phyloP scores from a whole-genome alignment of 176 grass and related monocot genomes.

The Raddia guianensis region DNA sequence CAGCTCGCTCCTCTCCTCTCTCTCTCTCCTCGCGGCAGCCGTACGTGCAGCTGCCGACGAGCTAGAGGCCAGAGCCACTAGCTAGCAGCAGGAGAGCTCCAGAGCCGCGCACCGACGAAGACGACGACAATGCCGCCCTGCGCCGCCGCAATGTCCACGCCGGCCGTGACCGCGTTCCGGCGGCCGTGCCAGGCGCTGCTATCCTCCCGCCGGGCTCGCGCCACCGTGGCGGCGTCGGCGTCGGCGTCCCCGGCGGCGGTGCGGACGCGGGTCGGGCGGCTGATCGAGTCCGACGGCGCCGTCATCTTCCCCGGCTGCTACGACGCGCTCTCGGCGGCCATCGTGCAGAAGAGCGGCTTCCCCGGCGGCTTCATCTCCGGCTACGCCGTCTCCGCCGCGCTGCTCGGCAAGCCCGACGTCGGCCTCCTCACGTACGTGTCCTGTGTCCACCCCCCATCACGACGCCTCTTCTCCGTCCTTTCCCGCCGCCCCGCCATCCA shows the following conservation, averaged over 20 bases:
- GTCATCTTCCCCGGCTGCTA: conserved; percentile 45
- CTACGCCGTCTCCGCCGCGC: conserved; percentile 44
- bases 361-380: conserved; percentile 49
- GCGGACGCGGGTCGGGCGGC: conserved; percentile 34
- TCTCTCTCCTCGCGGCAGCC: too few relatives aligned
- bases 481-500: not conserved
- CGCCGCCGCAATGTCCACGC: not conserved
- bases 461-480: not conserved
- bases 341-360: conserved; percentile 50
- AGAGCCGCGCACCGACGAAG: too few relatives aligned
- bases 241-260: not conserved
- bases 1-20: too few relatives aligned
- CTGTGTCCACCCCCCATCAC: not conserved
- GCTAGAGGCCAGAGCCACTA: not conserved
- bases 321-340: conserved; percentile 57
- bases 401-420: conserved; percentile 53
- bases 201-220: not conserved
- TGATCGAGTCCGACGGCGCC: conserved; percentile 46
- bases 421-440: conserved; percentile 50
- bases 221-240: not conserved
- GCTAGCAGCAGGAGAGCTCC: too few relatives aligned
- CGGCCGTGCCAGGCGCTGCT: not conserved
- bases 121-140: not conserved
- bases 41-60: not conserved
- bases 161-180: not conserved